These are phyloP conservation scores for Furculomyces boomerangus DNA, from an alignment of 371 early-diverging fungal species.

Conservation along the genomic window DNA sequence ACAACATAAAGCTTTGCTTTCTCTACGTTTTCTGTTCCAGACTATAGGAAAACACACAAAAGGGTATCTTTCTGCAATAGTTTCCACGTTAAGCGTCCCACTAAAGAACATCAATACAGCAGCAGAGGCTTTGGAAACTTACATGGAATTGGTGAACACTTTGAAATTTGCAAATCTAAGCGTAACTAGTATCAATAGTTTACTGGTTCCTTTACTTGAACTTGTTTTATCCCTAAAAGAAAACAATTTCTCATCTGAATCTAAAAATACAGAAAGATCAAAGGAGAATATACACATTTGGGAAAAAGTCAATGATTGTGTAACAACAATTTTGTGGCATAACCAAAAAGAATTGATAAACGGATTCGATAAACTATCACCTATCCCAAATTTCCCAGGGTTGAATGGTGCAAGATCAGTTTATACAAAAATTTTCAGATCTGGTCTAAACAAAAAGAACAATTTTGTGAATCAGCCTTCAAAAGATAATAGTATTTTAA, in stretches of 20 bases:
- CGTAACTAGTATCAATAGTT: not conserved
- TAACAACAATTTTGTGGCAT: not conserved
- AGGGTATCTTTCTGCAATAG: not conserved
- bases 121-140: not conserved
- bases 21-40: not conserved
- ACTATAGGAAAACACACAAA: not conserved
- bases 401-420: not conserved
- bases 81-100: not conserved
- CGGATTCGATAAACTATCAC: not conserved
- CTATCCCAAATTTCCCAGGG: not conserved
- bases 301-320: not conserved
- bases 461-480: no score
- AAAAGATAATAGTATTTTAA: not conserved
- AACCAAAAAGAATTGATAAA: not conserved
- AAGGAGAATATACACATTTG: not conserved
- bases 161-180: not conserved
- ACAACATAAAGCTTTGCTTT: not conserved
- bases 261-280: not conserved
- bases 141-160: not conserved
- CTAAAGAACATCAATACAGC: not conserved
- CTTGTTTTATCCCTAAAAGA: not conserved
- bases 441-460: not conserved
- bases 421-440: not conserved
- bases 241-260: not conserved
- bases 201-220: constrained; percentile 10